Evolutionary conservation across 305 asterid species (phyloP).

Genomic region (Salvia sclarea): DNA sequence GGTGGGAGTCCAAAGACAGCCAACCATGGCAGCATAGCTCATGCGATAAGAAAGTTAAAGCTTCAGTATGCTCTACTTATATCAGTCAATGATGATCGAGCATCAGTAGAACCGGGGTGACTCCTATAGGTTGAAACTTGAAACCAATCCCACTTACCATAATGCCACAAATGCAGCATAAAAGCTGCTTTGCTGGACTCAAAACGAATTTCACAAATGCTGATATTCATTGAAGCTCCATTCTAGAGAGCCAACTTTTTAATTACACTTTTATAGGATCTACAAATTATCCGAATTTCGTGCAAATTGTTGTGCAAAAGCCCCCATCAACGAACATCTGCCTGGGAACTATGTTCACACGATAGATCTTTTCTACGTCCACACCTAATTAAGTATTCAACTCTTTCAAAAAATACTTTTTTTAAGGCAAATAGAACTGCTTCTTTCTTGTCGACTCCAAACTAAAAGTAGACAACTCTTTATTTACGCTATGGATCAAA

Average conservation of each 20-base stretch:
- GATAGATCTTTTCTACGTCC: too few species aligned
- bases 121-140: background rate
- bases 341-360: too few species aligned
- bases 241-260: background rate
- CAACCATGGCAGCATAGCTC: background rate
- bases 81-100: background rate
- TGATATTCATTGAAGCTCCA: background rate
- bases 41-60: background rate
- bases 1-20: background rate
- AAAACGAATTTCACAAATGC: background rate
- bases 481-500: too few species aligned
- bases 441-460: too few species aligned
- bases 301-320: too few species aligned
- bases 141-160: background rate
- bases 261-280: too few species aligned
- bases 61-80: background rate
- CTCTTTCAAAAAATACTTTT: background rate
- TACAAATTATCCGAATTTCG: too few species aligned
- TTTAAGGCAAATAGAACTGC: too few species aligned
- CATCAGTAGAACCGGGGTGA: background rate
- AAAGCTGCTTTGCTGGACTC: background rate
- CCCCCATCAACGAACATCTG: too few species aligned
- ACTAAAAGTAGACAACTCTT: too few species aligned
- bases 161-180: conserved; percentile 16
- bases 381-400: background rate